Evolutionary conservation across 495 filamentous ascomycete species (phyloP).

Genomic region (Chlorociboria aeruginascens): DNA sequence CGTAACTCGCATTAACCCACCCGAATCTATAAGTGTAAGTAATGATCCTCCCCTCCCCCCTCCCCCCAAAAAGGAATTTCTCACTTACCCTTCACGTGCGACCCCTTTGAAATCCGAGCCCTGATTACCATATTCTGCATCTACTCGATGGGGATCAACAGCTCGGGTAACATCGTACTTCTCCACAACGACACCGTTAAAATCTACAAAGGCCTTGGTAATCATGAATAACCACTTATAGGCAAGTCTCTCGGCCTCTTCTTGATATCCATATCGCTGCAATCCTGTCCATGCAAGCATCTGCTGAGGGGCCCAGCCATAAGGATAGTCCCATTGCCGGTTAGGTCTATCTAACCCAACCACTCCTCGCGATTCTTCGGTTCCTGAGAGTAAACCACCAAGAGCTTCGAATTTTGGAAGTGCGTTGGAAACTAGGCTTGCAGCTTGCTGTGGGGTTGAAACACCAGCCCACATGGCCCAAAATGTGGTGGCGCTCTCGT

Average conservation of each 20-base stretch:
- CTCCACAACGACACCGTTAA: slow-evolving; percentile 94
- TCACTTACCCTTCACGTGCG: slow-evolving; percentile 80
- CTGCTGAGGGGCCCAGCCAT: slow-evolving; percentile 97
- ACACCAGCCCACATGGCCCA: slow-evolving; percentile 96
- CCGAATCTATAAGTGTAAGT: slow-evolving; percentile 58
- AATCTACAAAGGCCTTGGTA: slow-evolving; percentile 92
- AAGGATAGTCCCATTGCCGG: slow-evolving; percentile 96
- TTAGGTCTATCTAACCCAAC: slow-evolving; percentile 77
- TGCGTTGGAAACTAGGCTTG: slow-evolving; percentile 58
- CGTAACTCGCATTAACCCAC: slow-evolving; percentile 96
- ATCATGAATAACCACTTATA: slow-evolving; percentile 98
- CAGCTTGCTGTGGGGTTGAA: slow-evolving; percentile 66
- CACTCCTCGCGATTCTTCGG: slow-evolving; percentile 69
- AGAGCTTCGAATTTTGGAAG: slow-evolving; percentile 77
- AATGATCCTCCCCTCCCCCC: too few relatives aligned
- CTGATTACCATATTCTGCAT: slow-evolving; percentile 96
- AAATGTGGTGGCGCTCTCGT: slow-evolving; percentile 84
- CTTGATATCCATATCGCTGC: slow-evolving; percentile 77
- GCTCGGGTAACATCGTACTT: slow-evolving; percentile 94
- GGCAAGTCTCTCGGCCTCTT: slow-evolving; percentile 74
- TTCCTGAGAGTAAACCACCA: slow-evolving; percentile 83
- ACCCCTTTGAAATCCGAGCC: slow-evolving; percentile 88
- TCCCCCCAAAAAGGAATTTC: background rate
- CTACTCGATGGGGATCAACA: slow-evolving; percentile 80
- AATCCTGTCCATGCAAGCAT: slow-evolving; percentile 94